Evolutionary conservation across 1,139 yeast species (phyloP), one percentile per base, ranked within the genome.

Genomic region (Chernovozyma aurita): DNA sequence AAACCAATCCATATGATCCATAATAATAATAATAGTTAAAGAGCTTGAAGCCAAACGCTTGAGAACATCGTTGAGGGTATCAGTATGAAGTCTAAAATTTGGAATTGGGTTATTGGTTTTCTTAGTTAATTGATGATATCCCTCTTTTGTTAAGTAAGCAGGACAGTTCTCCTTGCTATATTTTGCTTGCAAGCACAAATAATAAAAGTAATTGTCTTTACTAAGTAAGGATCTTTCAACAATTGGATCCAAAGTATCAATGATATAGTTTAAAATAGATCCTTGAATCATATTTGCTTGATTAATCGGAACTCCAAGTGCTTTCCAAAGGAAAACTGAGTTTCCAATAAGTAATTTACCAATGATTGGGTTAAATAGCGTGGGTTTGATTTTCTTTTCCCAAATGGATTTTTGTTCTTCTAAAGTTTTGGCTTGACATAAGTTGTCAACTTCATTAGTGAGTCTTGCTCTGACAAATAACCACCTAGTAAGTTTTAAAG

Each of bases 1-100:
- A 53, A 85, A 85, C 95, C 95, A 85, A 59, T 85, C 95, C 92
- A 85, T 83, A 55, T 85, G 95, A 57, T 85, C 95, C 95, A 85
- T 85, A 39, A 85, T 82, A 34, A 85, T 76, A 20, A 92, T 92
- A 49, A 81, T 80, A 8, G 88, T 78, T 35, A 85, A 71, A 15
- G 87, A 75, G 39, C 74, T 73, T 37, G 72, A 68, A 26, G 78
- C 66, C 40, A 85, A 64, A 44, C 92, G 69, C 33, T 76, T 78
- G 44, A 83, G 77, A 3, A 85, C 94, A 49, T 84, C 88, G 52
- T 78, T 79, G 49, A 85, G 69, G 37, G 81, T 78, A 53, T 85
- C 95, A 4, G 95, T 85, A 59, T 85, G 95, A 32, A 85, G 62
- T 53, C 94, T 73, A 43, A 85, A 76, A 38, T 76, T 77, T 52